phyloP scores from a whole-genome alignment of 495 filamentous ascomycete genomes.

The Aspergillus haitiensis region DNA sequence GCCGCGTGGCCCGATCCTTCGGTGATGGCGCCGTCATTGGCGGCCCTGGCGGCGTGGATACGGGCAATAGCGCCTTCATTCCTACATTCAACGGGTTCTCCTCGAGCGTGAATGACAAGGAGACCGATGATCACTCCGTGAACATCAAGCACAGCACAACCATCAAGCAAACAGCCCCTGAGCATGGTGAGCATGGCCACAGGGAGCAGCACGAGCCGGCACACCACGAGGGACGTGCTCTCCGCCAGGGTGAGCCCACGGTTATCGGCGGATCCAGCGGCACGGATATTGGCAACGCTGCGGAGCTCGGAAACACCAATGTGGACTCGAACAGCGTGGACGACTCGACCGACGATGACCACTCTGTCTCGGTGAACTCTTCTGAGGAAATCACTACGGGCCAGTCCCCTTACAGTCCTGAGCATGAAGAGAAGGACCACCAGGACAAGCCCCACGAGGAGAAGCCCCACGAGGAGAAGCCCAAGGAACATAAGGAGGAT shows the following conservation, averaged over 20 bases:
- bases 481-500: no score
- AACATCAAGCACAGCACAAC: conserved; percentile 5
- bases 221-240: not conserved
- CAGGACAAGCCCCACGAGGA: not conserved
- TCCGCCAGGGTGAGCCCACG: not conserved
- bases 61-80: conserved; percentile 2
- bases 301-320: not conserved
- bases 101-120: not conserved
- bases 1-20: not conserved
- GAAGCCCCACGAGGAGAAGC: not conserved
- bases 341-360: conserved; percentile 8
- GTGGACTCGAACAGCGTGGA: not conserved
- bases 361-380: conserved; percentile 10
- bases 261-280: conserved; percentile 15
- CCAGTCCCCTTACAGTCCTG: no score
- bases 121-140: conserved; percentile 12
- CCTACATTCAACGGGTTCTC: conserved; percentile 3
- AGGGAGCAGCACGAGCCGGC: not conserved
- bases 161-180: not conserved
- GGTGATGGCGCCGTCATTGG: not conserved
- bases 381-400: not conserved
- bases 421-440: not conserved
- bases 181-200: conserved; percentile 1
- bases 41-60: conserved; percentile 10
- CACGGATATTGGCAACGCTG: conserved; percentile 15